phyloP scores from a whole-genome alignment of 163 green algal species.

The Prototheca cutis region DNA sequence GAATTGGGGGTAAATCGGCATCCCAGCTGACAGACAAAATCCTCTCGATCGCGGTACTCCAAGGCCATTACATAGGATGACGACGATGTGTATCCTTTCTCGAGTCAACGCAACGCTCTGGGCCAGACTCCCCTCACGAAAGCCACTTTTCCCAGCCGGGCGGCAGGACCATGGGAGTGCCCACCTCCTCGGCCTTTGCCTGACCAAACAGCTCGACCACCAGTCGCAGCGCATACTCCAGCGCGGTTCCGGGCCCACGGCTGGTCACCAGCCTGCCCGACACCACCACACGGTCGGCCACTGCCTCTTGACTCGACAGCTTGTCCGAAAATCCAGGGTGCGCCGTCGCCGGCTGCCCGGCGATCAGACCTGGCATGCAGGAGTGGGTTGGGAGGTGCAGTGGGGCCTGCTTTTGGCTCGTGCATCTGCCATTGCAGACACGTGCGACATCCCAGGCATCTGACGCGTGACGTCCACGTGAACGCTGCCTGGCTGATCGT shows the following conservation, averaged over 20 bases:
- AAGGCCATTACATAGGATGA: no score
- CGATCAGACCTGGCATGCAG: conserved; percentile 32
- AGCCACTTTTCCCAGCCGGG: conserved; percentile 11
- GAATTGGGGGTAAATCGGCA: no score
- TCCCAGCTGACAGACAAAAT: no score
- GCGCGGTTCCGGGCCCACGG: conserved; percentile 82
- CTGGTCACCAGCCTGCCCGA: conserved; percentile 33
- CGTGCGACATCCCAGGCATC: no score
- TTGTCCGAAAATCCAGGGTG: conserved; percentile 83
- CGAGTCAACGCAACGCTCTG: no score
- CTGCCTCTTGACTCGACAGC: conserved; percentile 50
- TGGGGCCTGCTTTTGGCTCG: background rate
- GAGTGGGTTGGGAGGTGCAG: background rate
- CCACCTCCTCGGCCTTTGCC: conserved; percentile 76
- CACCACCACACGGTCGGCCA: conserved; percentile 56
- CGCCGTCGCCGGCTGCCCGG: conserved; percentile 59
- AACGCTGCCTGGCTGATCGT: no score
- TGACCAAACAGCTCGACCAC: conserved; percentile 80
- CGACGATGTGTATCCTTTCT: no score
- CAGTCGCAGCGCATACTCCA: conserved; percentile 90
- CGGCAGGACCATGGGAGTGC: conserved; percentile 76
- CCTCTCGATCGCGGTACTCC: no score
- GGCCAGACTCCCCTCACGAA: background rate
- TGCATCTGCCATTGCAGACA: no score
- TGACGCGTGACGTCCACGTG: no score